Evolutionary conservation across 2,329 filamentous ascomycete genomes (phyloP).

Genomic region (Trichoderma asperellum): DNA sequence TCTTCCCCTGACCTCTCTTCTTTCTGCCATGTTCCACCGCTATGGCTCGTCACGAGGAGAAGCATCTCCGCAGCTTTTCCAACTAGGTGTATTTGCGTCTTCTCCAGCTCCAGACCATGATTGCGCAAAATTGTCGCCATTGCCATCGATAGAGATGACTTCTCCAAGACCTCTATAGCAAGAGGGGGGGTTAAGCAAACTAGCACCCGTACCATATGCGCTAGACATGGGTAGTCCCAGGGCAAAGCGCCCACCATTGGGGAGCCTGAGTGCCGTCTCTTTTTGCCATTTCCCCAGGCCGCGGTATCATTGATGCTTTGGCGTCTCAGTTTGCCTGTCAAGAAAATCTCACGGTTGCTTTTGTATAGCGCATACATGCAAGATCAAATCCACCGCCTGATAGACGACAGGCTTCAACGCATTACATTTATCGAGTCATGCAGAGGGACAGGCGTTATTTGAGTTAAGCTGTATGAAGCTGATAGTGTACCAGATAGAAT

Average conservation of each 20-base stretch:
- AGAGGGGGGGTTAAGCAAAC: constrained; percentile 9
- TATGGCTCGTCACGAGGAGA: neutral
- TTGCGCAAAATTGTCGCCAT: neutral
- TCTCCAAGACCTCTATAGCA: neutral
- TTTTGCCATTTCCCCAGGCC: neutral
- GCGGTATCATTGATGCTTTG: neutral
- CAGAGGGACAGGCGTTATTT: neutral
- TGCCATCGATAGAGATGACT: neutral
- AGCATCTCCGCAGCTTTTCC: neutral
- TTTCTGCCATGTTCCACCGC: neutral
- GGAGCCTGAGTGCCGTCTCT: constrained; percentile 20
- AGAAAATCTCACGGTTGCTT: neutral
- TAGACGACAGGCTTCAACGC: neutral
- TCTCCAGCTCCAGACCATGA: neutral
- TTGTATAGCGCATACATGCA: neutral
- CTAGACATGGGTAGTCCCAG: constrained; percentile 38
- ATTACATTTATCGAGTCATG: neutral
- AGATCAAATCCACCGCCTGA: neutral
- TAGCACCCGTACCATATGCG: constrained; percentile 29
- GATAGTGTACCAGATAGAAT: neutral
- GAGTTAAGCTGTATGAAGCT: neutral
- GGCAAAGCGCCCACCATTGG: constrained; percentile 31
- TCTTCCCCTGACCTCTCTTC: neutral
- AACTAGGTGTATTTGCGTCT: neutral
- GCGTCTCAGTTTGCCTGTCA: neutral